These are phyloP conservation scores for Filobasidium floriforme DNA, from an alignment of 768 basidiomycete genomes.

Conservation along the genomic window DNA sequence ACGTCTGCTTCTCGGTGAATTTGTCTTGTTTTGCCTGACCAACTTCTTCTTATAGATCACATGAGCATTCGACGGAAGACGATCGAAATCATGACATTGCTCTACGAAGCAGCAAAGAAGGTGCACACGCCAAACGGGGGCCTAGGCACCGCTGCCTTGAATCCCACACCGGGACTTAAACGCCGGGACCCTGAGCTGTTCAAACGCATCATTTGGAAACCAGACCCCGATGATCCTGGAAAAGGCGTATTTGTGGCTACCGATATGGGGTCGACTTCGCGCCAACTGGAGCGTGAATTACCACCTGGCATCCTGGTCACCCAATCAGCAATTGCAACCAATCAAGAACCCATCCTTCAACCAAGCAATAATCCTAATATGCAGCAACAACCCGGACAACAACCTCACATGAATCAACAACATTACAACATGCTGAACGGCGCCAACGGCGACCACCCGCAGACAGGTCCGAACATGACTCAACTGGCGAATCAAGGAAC, in stretches of 20 bases:
- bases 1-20: slow-evolving; percentile 20
- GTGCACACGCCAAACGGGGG: slow-evolving; percentile 52
- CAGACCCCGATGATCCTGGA: slow-evolving; percentile 74
- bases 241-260: slow-evolving; percentile 72
- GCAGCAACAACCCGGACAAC: not conserved
- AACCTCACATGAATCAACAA: slow-evolving; percentile 3
- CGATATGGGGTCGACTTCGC: slow-evolving; percentile 19
- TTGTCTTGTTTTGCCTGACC: not conserved
- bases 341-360: not conserved
- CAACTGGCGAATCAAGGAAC: not conserved
- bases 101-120: slow-evolving; percentile 92
- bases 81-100: slow-evolving; percentile 79
- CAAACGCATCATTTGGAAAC: slow-evolving; percentile 58
- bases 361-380: not conserved
- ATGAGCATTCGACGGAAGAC: slow-evolving; percentile 93
- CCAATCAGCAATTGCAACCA: not conserved
- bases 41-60: slow-evolving; percentile 51
- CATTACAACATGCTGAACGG: not conserved
- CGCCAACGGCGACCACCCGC: not conserved
- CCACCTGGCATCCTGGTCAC: slow-evolving; percentile 10
- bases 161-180: slow-evolving; percentile 65
- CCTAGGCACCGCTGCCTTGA: slow-evolving; percentile 53
- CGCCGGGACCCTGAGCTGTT: slow-evolving; percentile 27
- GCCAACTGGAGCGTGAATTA: slow-evolving; percentile 12
- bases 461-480: not conserved